A percentile compares a stretch with the other conserved stretches of the same genome.
phyloP scores from a whole-genome alignment of 305 asterid species.

The Salvia sclarea region DNA sequence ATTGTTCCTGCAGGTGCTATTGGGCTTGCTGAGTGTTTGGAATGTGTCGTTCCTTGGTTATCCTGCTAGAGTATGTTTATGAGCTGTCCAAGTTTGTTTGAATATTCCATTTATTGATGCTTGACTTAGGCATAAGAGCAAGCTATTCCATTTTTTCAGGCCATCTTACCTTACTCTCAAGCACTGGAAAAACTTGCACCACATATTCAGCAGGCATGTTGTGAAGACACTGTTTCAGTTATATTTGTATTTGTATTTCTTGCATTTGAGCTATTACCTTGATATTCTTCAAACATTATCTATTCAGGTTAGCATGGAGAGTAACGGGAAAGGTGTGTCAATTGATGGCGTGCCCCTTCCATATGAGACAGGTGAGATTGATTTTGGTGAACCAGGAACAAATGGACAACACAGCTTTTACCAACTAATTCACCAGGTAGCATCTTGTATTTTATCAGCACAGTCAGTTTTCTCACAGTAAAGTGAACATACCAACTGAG shows the following conservation, averaged over 20 bases:
- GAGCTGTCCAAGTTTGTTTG: conserved; percentile 30
- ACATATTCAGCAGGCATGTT: conserved; percentile 93
- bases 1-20: conserved; percentile 62
- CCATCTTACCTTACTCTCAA: conserved; percentile 94
- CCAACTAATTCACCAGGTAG: conserved; percentile 99
- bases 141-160: conserved; percentile 53
- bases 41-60: conserved; percentile 94
- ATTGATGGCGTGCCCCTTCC: conserved; percentile 96
- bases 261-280: conserved; percentile 20
- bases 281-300: conserved; percentile 14
- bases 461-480: conserved; percentile 7
- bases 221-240: conserved; percentile 25
- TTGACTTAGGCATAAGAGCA: conserved; percentile 26
- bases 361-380: conserved; percentile 93
- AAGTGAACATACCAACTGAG: conserved; percentile 14
- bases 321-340: conserved; percentile 98
- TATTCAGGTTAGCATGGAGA: conserved; percentile 97
- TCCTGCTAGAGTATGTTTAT: conserved; percentile 87
- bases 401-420: conserved; percentile 99
- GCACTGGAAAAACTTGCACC: conserved; percentile 97
- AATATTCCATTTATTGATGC: conserved; percentile 14
- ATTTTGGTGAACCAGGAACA: conserved; percentile 99
- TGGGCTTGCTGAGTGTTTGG: conserved; percentile 97
- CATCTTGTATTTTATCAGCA: conserved; percentile 16
- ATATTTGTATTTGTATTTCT: conserved; percentile 13